Percentiles rank a stretch among this genome's conserved stretches.
phyloP scores from a whole-genome alignment of 306 rosid species.

The Lupinus albus region DNA sequence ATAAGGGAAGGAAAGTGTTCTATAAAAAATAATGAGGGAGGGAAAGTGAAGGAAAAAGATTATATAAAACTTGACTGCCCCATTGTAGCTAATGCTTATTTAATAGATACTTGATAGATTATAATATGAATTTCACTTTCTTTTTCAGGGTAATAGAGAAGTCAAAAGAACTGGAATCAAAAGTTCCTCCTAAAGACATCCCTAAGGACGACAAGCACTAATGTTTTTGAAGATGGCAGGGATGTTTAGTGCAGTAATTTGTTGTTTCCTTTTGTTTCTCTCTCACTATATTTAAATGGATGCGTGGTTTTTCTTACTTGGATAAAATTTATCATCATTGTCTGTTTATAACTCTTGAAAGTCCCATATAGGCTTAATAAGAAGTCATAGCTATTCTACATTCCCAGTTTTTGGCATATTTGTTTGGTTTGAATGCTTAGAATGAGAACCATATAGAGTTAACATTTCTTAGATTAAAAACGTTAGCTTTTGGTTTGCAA shows the following conservation, averaged over 20 bases:
- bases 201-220: slow-evolving; percentile 53
- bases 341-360: slow-evolving; percentile 29
- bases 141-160: slow-evolving; percentile 49
- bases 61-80: background rate
- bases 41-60: background rate
- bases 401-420: too few species aligned
- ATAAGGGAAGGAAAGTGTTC: background rate
- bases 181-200: slow-evolving; percentile 48
- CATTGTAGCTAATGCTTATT: background rate
- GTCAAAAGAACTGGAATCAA: slow-evolving; percentile 52
- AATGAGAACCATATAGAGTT: too few species aligned
- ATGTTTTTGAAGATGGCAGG: slow-evolving; percentile 13
- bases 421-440: too few species aligned
- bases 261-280: slow-evolving; percentile 5
- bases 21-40: too few species aligned
- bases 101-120: slow-evolving; percentile 23
- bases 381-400: background rate
- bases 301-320: background rate
- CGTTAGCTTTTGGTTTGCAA: too few species aligned
- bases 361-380: slow-evolving; percentile 23
- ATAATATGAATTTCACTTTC: slow-evolving; percentile 18
- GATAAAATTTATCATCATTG: background rate
- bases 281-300: background rate
- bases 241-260: slow-evolving; percentile 15
- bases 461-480: too few species aligned